Base-by-base conservation (phyloP, 768 basidiomycete genomes). In the Naganishia vishniacii region DNA sequence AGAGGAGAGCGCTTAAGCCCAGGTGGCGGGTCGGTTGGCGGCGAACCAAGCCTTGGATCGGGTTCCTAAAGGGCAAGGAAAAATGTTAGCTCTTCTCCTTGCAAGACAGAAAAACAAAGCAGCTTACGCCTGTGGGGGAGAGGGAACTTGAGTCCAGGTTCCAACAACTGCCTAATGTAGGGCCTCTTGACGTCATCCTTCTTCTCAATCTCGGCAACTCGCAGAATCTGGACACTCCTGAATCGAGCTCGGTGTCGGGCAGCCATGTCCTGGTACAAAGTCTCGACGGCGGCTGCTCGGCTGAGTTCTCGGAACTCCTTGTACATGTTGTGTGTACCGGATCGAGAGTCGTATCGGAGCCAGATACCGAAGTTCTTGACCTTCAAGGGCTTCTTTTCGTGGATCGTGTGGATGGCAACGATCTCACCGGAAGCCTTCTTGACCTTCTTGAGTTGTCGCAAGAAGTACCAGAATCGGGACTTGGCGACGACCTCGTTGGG, bases 291-390 rank as follows among this genome's bases (percentile, higher is more conserved):
- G 78, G 90, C 93, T 66, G 90, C 87, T 69, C 95, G 87, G 71
- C 83, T 83, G 72, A 99, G 87, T 73, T 98, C 94, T 76, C 92
- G 90, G 88, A 90, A 97, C 69, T 77, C 75, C 68, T 77, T 77
- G 72, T 75, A 74, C 75, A 77, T 75, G 86, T 99, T 99, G 87
- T 98, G 95, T 48, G 95, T 99, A 68, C 95, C 95, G 58, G 93
- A 95, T 73, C 94, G 91, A 61, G 94, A 98, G 81, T 99, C 95
- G 81, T 99, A 99, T 73, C 94, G 89, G 78, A 99, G 81, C 95
- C 95, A 98, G 81, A 99, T 89, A 71, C 95, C 95, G 78, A 99
- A 97, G 87, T 95, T 98, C 85, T 99, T 98, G 80, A 97, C 88
- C 82, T 93, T 93, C 80, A 95, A 78, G 25, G 95, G 95, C 80